Percentiles rank a stretch among this genome's conserved stretches.
These are phyloP conservation scores for Gloeophyllum trabeum DNA, from an alignment of 768 basidiomycete species.

Conservation along the genomic window DNA sequence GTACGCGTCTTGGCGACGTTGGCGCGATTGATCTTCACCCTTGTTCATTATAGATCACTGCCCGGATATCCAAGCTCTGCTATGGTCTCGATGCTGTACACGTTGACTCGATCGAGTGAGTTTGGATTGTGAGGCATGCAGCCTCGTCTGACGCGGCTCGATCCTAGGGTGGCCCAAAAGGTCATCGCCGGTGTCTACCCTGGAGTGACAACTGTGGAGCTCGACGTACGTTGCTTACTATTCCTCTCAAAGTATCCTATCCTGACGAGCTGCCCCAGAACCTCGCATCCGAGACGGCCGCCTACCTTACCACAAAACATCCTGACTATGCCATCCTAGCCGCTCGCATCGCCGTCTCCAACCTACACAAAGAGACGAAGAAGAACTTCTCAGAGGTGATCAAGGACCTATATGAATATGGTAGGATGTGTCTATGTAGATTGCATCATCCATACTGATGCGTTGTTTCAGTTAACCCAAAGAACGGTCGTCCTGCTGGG, in stretches of 20 bases:
- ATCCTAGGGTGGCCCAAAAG: constrained; percentile 71
- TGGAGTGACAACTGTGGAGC: constrained; percentile 94
- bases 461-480: constrained; percentile 68
- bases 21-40: constrained; percentile 1
- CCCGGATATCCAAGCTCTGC: constrained; percentile 81
- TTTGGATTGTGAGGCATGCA: constrained; percentile 2
- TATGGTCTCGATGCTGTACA: constrained; percentile 92
- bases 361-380: constrained; percentile 98
- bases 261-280: constrained; percentile 49
- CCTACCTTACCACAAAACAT: constrained; percentile 93
- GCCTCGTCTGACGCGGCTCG: background rate
- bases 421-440: constrained; percentile 30
- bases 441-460: background rate
- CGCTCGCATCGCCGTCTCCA: constrained; percentile 96
- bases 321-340: constrained; percentile 98
- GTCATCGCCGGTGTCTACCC: constrained; percentile 90
- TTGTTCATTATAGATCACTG: constrained; percentile 87
- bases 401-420: constrained; percentile 80
- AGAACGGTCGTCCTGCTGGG: constrained; percentile 75
- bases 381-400: constrained; percentile 93
- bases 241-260: background rate
- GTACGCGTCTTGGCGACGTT: constrained; percentile 25
- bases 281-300: constrained; percentile 93
- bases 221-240: constrained; percentile 56
- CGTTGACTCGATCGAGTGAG: constrained; percentile 88